Conservation (phyloP, 768 basidiomycete genomes). For the Suillus luteus region DNA sequence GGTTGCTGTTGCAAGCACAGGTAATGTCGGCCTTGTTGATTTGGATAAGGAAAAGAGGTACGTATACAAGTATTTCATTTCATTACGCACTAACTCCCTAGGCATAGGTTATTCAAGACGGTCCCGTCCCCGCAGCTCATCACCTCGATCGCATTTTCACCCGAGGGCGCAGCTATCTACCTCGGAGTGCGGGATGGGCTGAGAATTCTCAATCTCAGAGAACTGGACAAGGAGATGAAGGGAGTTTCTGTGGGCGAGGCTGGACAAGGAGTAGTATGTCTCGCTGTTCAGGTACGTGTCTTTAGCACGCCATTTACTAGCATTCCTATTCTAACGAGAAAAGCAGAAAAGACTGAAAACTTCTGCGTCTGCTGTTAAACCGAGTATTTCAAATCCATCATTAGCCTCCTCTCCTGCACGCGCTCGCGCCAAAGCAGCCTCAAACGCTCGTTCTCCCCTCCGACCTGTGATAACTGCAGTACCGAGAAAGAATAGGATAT, state of each 20-base stretch:
- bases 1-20: slow-evolving; percentile 55
- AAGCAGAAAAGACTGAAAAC: slow-evolving; percentile 22
- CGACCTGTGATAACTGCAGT: background rate
- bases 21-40: slow-evolving; percentile 62
- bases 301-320: background rate
- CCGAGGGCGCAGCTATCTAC: slow-evolving; percentile 68
- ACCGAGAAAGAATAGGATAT: background rate
- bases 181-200: slow-evolving; percentile 66
- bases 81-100: slow-evolving; percentile 9
- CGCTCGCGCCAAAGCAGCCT: slow-evolving; percentile 10
- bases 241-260: slow-evolving; percentile 49
- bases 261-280: slow-evolving; percentile 49
- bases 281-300: slow-evolving; percentile 57
- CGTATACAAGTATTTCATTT: slow-evolving; percentile 17
- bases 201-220: slow-evolving; percentile 63
- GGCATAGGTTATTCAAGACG: slow-evolving; percentile 56
- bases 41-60: slow-evolving; percentile 77
- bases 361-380: background rate
- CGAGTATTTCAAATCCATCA: slow-evolving; percentile 13
- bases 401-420: slow-evolving; percentile 17
- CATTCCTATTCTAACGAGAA: background rate
- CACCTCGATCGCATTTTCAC: slow-evolving; percentile 66
- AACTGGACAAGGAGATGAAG: slow-evolving; percentile 66
- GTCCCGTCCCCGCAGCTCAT: slow-evolving; percentile 53
- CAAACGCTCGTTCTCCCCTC: slow-evolving; percentile 6